These are phyloP conservation scores for Pyrenula massariospora DNA, from an alignment of 495 filamentous ascomycete genomes.

Conservation along the genomic window DNA sequence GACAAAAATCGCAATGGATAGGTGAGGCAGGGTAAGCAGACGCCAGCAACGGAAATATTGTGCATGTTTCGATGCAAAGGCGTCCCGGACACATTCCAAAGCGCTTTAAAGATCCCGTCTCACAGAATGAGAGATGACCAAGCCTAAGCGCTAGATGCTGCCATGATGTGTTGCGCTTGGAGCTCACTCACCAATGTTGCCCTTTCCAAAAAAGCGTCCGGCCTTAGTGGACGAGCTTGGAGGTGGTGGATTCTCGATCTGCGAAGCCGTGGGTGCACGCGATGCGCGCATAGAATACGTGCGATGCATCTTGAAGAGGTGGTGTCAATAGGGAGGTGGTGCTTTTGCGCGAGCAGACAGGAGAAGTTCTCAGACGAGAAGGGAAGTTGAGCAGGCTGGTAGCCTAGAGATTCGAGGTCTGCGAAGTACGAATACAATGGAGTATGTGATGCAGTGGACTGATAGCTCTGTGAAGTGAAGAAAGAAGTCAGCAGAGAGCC, in stretches of 20 bases:
- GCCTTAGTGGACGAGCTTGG: slow-evolving; percentile 85
- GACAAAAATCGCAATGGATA: too few species aligned
- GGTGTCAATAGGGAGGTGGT: background rate
- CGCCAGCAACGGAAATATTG: too few species aligned
- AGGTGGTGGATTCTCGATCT: slow-evolving; percentile 85
- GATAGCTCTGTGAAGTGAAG: background rate
- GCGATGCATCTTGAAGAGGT: slow-evolving; percentile 61
- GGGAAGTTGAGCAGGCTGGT: background rate
- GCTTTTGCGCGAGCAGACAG: background rate
- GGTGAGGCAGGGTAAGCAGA: too few species aligned
- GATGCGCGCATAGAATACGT: slow-evolving; percentile 98
- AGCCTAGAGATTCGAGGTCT: background rate
- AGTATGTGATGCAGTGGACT: background rate
- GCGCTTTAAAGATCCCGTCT: too few species aligned
- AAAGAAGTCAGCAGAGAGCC: background rate
- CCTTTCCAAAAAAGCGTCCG: slow-evolving; percentile 73
- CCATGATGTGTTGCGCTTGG: background rate
- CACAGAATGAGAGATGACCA: too few species aligned
- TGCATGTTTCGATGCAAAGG: too few species aligned
- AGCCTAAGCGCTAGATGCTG: background rate
- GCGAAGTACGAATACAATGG: background rate
- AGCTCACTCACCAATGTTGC: slow-evolving; percentile 64
- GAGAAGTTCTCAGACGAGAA: background rate
- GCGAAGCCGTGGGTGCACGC: slow-evolving; percentile 82
- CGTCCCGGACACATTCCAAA: too few species aligned